Percentiles rank a stretch among this genome's conserved stretches.
Conservation (phyloP, 345 rosid genomes). For the Cochlearia excelsa region DNA sequence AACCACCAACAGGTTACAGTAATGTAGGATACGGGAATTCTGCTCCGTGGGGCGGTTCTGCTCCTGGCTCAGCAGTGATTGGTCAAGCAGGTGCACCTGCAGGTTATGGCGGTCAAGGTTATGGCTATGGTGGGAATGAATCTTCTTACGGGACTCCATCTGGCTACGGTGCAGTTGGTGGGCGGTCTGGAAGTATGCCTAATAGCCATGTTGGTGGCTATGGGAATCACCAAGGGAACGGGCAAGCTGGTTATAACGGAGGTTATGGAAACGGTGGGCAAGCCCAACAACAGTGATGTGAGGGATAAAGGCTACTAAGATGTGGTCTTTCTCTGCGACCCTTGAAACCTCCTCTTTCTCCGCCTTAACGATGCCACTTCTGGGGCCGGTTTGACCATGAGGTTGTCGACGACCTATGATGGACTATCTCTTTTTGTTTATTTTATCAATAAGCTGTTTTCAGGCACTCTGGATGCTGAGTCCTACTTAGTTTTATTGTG, state of each 20-base stretch:
- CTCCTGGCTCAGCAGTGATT: slow-evolving; percentile 47
- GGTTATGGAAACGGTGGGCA: slow-evolving; percentile 72
- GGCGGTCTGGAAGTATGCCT: slow-evolving; percentile 49
- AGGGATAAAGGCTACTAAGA: slow-evolving; percentile 16
- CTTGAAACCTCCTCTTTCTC: no score
- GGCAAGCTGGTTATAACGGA: slow-evolving; percentile 65
- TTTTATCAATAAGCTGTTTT: slow-evolving; percentile 59
- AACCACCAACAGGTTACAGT: slow-evolving; percentile 80
- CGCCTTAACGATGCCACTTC: no score
- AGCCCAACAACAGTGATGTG: slow-evolving; percentile 73
- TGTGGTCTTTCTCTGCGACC: slow-evolving; percentile 6
- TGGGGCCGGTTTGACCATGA: no score
- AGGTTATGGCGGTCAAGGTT: slow-evolving; percentile 79
- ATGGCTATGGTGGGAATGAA: slow-evolving; percentile 81
- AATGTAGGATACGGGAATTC: slow-evolving; percentile 74
- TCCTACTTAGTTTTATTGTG: slow-evolving; percentile 49
- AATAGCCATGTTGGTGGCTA: slow-evolving; percentile 68
- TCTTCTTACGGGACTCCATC: slow-evolving; percentile 66
- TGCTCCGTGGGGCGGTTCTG: slow-evolving; percentile 67
- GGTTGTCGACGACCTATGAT: no score
- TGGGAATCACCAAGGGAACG: slow-evolving; percentile 45
- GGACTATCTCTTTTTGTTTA: no score
- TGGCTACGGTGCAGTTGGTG: slow-evolving; percentile 74
- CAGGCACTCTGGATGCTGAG: background rate
- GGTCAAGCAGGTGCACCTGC: slow-evolving; percentile 68